Base-by-base conservation (phyloP, 768 basidiomycete species). In the Megacollybia marginata region DNA sequence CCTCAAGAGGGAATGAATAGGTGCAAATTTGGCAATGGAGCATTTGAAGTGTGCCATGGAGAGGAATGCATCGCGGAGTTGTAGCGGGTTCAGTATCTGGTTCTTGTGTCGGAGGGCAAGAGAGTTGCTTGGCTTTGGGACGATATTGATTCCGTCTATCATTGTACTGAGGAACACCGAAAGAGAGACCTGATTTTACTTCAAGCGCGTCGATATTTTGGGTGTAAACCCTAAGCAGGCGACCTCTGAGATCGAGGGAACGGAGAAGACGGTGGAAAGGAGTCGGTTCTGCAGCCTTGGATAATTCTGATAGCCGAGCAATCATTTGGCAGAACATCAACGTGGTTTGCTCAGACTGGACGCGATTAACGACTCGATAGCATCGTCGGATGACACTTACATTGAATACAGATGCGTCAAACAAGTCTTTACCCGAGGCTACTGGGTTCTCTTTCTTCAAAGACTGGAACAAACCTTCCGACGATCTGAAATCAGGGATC, bases 191-290 rank as follows among this genome's bases (percentile, higher is more conserved):
- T n/a, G 79, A 85, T 62, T 91, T 92, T 52, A 72, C 72, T 62
- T 95, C 92, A 38, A 95, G 82, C 20, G 83, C 84, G 62, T 95
- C 92, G 52, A 94, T 94, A 66, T 95, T 94, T 70, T 95, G 92
- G 0, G 92, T 93, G 65, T 94, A 95, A 2, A 92, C 88, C 20
- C 92, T 76, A 34, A 93, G 74, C 4, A 95, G 78, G 53, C 78
- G 77, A 4, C 88, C 85, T 34, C 83, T 74, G 52, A 83, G 75
- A 59, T 94, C 89, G 31, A 94, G 79, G 31, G 74, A 60, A 40
- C 83, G 84, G 31, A 95, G 79, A 20, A 88, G 68, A 10, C 73
- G 66, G 61, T 95, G 92, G 59, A 94, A 94, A 1, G 82, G 70
- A 4, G 92, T 93, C 8, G 92, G 92, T 52, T 74, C 59, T 13